A percentile compares a stretch with the other conserved stretches of the same genome.
These are phyloP conservation scores for Vitrella brassicaformis DNA, from an alignment of 73 alveolate genomes.

Conservation along the genomic window DNA sequence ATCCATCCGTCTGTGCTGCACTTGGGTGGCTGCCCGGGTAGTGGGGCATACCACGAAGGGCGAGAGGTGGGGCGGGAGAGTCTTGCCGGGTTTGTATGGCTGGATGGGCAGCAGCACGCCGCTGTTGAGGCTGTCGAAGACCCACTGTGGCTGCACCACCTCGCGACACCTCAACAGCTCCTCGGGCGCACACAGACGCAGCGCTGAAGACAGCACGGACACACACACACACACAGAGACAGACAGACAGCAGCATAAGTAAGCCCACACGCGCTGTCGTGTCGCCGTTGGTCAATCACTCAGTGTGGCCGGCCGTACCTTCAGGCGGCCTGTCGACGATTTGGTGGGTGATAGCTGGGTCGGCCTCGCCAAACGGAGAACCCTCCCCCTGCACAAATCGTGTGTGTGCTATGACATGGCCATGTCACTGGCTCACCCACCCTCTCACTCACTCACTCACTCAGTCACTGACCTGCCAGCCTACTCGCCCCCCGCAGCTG, in stretches of 20 bases:
- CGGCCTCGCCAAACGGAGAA: slow-evolving; percentile 22
- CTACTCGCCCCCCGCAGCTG: slow-evolving; percentile 76
- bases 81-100: slow-evolving; percentile 18
- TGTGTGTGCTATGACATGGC: too few species aligned
- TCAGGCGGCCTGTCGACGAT: slow-evolving; percentile 76
- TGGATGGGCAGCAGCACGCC: slow-evolving; percentile 18
- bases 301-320: neutral
- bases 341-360: slow-evolving; percentile 73
- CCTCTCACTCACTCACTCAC: slow-evolving; percentile 23
- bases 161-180: slow-evolving; percentile 49
- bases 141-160: slow-evolving; percentile 91
- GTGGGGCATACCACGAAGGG: slow-evolving; percentile 10
- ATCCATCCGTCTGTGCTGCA: neutral
- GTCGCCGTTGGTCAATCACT: neutral
- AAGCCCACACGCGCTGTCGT: neutral
- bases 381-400: too few species aligned
- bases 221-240: neutral
- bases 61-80: slow-evolving; percentile 24
- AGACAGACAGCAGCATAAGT: neutral
- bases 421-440: too few species aligned
- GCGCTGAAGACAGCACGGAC: too few species aligned
- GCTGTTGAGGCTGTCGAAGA: slow-evolving; percentile 60
- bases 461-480: slow-evolving; percentile 39
- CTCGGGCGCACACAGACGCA: too few species aligned
- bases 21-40: neutral